Percentiles rank a stretch among this genome's conserved stretches.
phyloP scores from a whole-genome alignment of 2,329 filamentous ascomycete species.

The Penicillium polonicum region DNA sequence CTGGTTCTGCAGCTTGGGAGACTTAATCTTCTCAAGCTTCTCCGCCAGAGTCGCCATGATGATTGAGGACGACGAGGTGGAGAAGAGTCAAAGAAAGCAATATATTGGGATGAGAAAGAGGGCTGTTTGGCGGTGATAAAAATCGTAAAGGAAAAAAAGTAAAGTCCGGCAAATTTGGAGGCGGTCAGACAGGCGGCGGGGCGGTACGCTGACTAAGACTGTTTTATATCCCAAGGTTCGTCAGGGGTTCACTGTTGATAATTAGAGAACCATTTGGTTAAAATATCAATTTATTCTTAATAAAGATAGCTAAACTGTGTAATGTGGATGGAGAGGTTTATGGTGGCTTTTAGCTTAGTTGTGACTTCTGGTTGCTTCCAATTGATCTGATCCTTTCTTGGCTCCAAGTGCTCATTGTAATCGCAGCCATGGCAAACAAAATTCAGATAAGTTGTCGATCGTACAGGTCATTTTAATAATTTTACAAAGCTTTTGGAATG shows the following conservation, averaged over 20 bases:
- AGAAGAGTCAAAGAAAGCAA: constrained; percentile 17
- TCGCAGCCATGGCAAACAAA: background rate
- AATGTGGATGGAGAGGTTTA: background rate
- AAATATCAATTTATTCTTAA: background rate
- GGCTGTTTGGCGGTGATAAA: constrained; percentile 13
- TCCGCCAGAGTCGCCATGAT: constrained; percentile 69
- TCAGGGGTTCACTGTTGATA: background rate
- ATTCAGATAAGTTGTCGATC: background rate
- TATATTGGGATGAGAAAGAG: constrained; percentile 11
- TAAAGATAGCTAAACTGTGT: background rate
- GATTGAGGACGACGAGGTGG: constrained; percentile 28
- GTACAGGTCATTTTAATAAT: background rate
- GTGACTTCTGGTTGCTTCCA: no score
- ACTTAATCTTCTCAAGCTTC: constrained; percentile 95
- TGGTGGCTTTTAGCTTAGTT: no score
- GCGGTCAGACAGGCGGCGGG: constrained; percentile 7
- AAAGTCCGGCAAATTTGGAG: constrained; percentile 11
- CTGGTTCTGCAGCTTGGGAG: constrained; percentile 92
- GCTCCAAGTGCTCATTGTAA: background rate
- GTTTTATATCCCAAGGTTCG: no score
- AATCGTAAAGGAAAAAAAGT: constrained; percentile 13
- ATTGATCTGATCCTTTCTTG: background rate
- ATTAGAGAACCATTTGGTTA: background rate
- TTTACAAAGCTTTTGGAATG: background rate
- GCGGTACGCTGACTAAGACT: background rate